Evolutionary conservation across 108 stramenopile species (phyloP).

Genomic region (Craspedostauros australis): DNA sequence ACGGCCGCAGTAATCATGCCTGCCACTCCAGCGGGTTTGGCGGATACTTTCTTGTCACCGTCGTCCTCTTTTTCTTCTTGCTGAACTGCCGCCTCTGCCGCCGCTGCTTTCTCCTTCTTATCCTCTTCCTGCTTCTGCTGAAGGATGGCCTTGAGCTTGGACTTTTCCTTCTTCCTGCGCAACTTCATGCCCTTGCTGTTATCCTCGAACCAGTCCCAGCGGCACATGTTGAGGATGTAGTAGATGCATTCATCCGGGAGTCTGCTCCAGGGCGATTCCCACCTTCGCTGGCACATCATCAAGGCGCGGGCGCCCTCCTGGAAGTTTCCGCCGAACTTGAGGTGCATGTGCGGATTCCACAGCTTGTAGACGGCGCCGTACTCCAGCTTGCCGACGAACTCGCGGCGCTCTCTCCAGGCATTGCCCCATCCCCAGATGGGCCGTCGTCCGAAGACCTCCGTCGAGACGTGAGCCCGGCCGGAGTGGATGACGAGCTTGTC

Average conservation of each 20-base stretch:
- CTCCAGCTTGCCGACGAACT: constrained; percentile 69
- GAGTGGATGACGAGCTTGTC: constrained; percentile 57
- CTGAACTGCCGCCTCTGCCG: constrained; percentile 3
- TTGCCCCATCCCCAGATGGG: constrained; percentile 82
- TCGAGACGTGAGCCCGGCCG: constrained; percentile 75
- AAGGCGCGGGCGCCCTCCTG: constrained; percentile 36
- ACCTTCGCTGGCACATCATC: constrained; percentile 61
- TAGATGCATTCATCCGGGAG: constrained; percentile 80
- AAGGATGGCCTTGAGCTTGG: constrained; percentile 1
- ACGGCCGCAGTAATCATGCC: too few species aligned
- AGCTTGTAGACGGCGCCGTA: constrained; percentile 77
- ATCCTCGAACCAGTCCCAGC: constrained; percentile 84
- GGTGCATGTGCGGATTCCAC: constrained; percentile 63
- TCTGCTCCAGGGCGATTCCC: constrained; percentile 50
- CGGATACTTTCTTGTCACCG: constrained; percentile 26
- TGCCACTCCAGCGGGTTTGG: constrained; percentile 14
- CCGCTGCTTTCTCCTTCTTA: constrained; percentile 6
- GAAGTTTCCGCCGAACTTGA: constrained; percentile 60
- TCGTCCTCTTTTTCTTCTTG: constrained; percentile 19
- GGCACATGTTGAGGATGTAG: constrained; percentile 87
- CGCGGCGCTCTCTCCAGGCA: constrained; percentile 80
- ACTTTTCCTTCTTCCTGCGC: constrained; percentile 25
- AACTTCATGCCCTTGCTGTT: constrained; percentile 30
- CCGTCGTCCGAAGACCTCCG: constrained; percentile 53
- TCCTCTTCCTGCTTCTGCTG: constrained; percentile 23